Percentiles rank a stretch among this genome's conserved stretches.
These are phyloP conservation scores for Tylopilus rubrobrunneus DNA, from an alignment of 768 basidiomycete species.

Conservation along the genomic window DNA sequence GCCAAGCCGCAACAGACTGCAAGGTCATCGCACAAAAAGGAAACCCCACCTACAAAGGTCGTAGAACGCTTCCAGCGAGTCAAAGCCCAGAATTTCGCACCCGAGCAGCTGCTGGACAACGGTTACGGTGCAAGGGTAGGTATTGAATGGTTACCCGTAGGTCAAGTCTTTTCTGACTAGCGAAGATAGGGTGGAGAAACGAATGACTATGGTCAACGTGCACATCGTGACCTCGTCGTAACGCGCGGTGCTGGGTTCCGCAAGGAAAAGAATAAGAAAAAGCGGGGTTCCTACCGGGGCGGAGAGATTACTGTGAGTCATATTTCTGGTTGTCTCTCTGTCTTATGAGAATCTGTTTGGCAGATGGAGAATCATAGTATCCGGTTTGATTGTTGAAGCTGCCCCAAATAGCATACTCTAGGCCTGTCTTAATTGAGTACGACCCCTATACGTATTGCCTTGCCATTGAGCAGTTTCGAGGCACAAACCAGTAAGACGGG, in stretches of 20 bases:
- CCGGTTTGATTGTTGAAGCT: constrained; percentile 60
- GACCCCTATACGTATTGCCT: too few species aligned
- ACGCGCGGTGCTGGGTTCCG: constrained; percentile 94
- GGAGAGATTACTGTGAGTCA: constrained; percentile 87
- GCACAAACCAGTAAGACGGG: too few species aligned
- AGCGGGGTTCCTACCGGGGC: constrained; percentile 89
- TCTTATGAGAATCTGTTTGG: constrained; percentile 3
- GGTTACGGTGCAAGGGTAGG: constrained; percentile 76
- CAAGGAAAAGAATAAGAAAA: constrained; percentile 99
- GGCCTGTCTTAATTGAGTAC: neutral
- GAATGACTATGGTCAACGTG: constrained; percentile 86
- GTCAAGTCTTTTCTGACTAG: neutral
- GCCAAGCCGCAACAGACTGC: neutral
- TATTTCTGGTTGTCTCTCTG: neutral
- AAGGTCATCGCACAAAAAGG: constrained; percentile 1
- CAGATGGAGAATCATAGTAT: constrained; percentile 84
- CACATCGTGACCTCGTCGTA: constrained; percentile 83
- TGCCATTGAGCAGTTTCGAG: neutral
- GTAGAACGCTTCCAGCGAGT: constrained; percentile 80
- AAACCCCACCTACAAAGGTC: constrained; percentile 31
- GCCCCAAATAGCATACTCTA: neutral
- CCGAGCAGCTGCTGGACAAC: constrained; percentile 53
- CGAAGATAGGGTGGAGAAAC: constrained; percentile 48
- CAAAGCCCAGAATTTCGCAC: constrained; percentile 54
- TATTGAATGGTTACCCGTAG: neutral